These are phyloP conservation scores for Nothophytophthora sp. DNA, from an alignment of 352 stramenopile genomes.

Conservation along the genomic window DNA sequence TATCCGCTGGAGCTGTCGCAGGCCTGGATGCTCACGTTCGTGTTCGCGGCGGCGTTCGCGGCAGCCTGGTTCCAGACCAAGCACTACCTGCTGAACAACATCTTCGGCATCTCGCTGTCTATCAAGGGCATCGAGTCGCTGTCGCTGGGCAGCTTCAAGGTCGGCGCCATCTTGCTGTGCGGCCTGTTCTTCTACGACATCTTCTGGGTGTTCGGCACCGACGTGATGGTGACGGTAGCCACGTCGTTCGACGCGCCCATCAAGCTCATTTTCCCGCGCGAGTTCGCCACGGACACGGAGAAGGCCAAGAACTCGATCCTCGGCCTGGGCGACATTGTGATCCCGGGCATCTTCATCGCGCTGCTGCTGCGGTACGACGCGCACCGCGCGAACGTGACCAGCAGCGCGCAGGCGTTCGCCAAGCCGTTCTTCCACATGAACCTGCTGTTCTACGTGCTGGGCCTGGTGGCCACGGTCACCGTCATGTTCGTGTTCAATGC, in stretches of 20 bases:
- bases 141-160: constrained; percentile 95
- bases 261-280: constrained; percentile 97
- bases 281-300: constrained; percentile 80
- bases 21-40: constrained; percentile 88
- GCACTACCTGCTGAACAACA: constrained; percentile 99
- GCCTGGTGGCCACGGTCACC: constrained; percentile 93
- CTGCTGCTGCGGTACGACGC: constrained; percentile 95
- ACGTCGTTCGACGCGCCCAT: constrained; percentile 98
- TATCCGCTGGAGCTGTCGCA: constrained; percentile 89
- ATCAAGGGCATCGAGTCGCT: constrained; percentile 97
- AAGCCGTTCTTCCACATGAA: constrained; percentile 98
- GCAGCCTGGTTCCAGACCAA: constrained; percentile 95
- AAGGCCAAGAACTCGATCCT: constrained; percentile 95
- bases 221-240: constrained; percentile 99
- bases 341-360: constrained; percentile 98
- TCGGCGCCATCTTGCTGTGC: constrained; percentile 95
- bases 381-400: constrained; percentile 71
- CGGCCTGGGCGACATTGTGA: constrained; percentile 98
- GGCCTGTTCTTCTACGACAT: constrained; percentile 99
- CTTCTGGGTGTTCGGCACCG: constrained; percentile 98
- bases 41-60: constrained; percentile 82
- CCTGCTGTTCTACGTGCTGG: constrained; percentile 95
- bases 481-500: constrained; percentile 99
- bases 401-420: constrained; percentile 75
- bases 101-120: constrained; percentile 98